Percentiles rank a stretch among this genome's conserved stretches.
These are phyloP conservation scores for Kwoniella sp. DNA, from an alignment of 768 basidiomycete genomes.

Conservation along the genomic window DNA sequence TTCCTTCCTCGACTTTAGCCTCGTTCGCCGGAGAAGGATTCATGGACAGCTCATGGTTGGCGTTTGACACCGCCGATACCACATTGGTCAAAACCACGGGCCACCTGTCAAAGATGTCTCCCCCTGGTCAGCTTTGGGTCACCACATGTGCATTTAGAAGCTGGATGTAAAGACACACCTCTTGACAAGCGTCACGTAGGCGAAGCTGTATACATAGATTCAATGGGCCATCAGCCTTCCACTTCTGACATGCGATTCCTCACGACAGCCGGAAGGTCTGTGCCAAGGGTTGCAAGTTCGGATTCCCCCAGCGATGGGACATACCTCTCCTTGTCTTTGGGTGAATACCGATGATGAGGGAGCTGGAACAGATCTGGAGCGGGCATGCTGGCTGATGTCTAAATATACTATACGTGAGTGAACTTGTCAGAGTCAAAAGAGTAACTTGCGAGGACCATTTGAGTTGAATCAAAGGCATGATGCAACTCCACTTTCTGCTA, in stretches of 20 bases:
- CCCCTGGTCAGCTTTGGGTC: no score
- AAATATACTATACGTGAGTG: no score
- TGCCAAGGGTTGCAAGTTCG: no score
- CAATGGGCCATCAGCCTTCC: background rate
- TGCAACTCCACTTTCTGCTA: background rate
- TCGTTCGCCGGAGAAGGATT: constrained; percentile 42
- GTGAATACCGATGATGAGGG: constrained; percentile 49
- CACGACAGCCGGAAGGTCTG: no score
- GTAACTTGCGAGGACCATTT: no score
- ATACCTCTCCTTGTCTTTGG: constrained; percentile 53
- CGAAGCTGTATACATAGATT: constrained; percentile 21
- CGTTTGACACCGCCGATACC: constrained; percentile 73
- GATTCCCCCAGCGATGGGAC: no score
- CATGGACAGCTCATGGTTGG: constrained; percentile 61
- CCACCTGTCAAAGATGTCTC: no score
- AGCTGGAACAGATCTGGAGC: constrained; percentile 31
- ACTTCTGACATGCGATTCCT: no score
- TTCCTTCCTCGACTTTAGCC: constrained; percentile 69
- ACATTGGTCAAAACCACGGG: constrained; percentile 75
- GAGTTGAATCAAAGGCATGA: background rate
- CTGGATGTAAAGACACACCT: constrained; percentile 20
- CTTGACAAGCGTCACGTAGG: constrained; percentile 48
- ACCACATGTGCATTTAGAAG: no score
- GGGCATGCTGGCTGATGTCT: constrained; percentile 6
- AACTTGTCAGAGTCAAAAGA: no score